Base-by-base conservation (phyloP, 805 yeast species). In the Priceomyces carsonii region DNA sequence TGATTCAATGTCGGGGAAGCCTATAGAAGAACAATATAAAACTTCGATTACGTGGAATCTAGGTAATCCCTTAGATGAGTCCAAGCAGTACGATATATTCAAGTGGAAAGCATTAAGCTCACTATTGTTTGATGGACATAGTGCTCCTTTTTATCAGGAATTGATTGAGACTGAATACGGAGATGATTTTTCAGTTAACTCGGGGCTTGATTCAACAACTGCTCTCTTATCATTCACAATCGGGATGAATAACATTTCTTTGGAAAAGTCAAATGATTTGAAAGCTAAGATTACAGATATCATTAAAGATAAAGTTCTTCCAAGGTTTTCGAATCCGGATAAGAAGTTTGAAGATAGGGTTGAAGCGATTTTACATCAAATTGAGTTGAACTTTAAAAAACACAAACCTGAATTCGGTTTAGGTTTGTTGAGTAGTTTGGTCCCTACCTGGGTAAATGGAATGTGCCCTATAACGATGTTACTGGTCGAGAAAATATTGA, bases 401-500 rank as follows among this genome's bases (percentile, higher is more conserved):
- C 95, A 89, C 44, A 89, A 83, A 47, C 82, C 98, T 0, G 85
- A 86, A 41, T 93, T 88, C 65, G 99, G 99, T 8, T 65, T 93
- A 67, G 80, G 80, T 23, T 56, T 91, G 30, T 66, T 91, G 21
- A 79, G 79, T 53, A 73, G 87, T 1, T 44, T 93, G 6, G 75
- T 86, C n/a, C 86, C 95, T 6, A 80, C 87, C 7, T 89, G 96
- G 86, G 81, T 85, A 33, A 88, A 88, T 55, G 78, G 77, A 15
- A 74, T 77, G n/a, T 86, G 87, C 58, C 95, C 95, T 2, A 66
- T 91, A 45, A 73, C 78, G 8, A 48, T 74, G 3, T 61, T 93
- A 32, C 79, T 80, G 36, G 84, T 86, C 61, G 84, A 85, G 45
- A 69, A 68, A 8, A 66, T 77, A 15, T 62, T 91, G 24, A 45